phyloP scores from a whole-genome alignment of 805 yeast genomes.

The Groenewaldozyma tartarivorans region DNA sequence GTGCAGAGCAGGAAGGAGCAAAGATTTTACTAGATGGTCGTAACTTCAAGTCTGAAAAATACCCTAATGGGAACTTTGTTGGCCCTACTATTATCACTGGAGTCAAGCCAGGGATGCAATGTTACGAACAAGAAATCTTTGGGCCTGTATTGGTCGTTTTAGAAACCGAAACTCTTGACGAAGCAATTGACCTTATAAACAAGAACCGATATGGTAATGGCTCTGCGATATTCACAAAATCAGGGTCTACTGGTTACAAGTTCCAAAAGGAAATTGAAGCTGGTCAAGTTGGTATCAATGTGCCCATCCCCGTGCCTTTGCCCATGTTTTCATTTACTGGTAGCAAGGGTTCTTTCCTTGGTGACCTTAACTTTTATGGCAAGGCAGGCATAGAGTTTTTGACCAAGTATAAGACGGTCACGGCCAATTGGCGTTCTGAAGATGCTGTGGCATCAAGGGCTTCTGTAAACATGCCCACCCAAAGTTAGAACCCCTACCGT shows the following conservation, averaged over 20 bases:
- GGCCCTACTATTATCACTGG: constrained; percentile 59
- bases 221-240: constrained; percentile 56
- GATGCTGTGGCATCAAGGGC: constrained; percentile 41
- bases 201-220: constrained; percentile 62
- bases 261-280: constrained; percentile 60
- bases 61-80: constrained; percentile 56
- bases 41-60: constrained; percentile 37
- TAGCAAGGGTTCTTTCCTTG: constrained; percentile 63
- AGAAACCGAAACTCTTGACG: constrained; percentile 55
- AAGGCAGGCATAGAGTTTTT: constrained; percentile 63
- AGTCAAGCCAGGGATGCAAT: constrained; percentile 59
- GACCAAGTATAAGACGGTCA: constrained; percentile 69
- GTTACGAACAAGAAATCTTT: constrained; percentile 66
- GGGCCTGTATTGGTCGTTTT: constrained; percentile 65
- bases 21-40: constrained; percentile 56
- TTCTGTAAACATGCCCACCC: constrained; percentile 61
- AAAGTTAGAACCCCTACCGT: too few species aligned
- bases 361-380: constrained; percentile 73
- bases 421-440: constrained; percentile 54
- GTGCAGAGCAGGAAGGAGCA: constrained; percentile 55
- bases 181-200: constrained; percentile 57
- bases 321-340: constrained; percentile 80
- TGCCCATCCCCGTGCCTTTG: constrained; percentile 72
- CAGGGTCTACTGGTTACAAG: constrained; percentile 62
- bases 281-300: constrained; percentile 72